Base-by-base conservation (phyloP, 495 filamentous ascomycete genomes). In the Aspergillus funiculosus region DNA sequence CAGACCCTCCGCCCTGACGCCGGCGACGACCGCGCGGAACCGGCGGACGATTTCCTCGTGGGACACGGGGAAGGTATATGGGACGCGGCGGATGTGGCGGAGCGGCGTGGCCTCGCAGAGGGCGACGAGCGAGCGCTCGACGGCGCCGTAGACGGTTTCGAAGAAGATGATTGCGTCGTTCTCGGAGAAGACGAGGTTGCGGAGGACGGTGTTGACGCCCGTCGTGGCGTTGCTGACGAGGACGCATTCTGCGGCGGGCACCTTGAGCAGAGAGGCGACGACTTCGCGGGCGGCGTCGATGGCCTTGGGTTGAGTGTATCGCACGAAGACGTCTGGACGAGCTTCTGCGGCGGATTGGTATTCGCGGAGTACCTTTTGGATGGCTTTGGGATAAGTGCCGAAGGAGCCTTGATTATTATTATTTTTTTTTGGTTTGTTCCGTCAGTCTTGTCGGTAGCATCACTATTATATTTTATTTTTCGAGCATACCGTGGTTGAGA, bases 221-320 rank as follows among this genome's bases (percentile, higher is more conserved):
- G 79, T 82, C 0, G 87, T 90, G 34, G 87, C 84, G 63, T 96
- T 95, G 29, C 78, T 74, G 8, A 94, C 83, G 41, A 89, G 81
- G 3, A 94, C 89, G 34, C 82, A 66, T 14, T 82, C 82, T 1
- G 78, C 67, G 20, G 65, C 53, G 1, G 80, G 79, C 1, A 75
- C 79, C 44, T 82, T 66, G 35, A 96, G 68, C 13, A 86, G 50
- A 3, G 63, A 52, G 0, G 89, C 84, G 9, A 91, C 58, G 4
- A 79, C 80, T 2, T 42, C 58, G 13, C 90, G 84, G 4, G 79
- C 79, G 32, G 75, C 56, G 54, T 83, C 77, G 0, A 94, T 75
- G 10, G 79, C 61, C 2, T 63, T 26, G 0, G 79, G 74, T 43
- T 78, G 77, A 0, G 73, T 67, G 49, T 77, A 80, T 14, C 83